Evolutionary conservation across 768 basidiomycete genomes (phyloP).

Genomic region (Lactarius vividus): DNA sequence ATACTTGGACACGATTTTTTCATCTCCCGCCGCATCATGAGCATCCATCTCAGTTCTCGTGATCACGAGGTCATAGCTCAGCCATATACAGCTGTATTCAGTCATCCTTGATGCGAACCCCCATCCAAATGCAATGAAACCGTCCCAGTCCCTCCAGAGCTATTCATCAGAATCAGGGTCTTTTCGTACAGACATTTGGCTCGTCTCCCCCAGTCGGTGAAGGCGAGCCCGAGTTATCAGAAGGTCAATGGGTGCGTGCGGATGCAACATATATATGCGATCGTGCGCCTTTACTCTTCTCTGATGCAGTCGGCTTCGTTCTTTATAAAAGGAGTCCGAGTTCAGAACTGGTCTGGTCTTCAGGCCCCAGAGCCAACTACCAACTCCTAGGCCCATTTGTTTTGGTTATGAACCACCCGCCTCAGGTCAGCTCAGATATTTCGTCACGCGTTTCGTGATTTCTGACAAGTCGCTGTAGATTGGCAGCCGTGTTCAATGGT

Average conservation of each 20-base stretch:
- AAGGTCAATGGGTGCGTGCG: conserved; percentile 11
- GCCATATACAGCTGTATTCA: conserved; percentile 14
- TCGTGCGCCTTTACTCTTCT: conserved; percentile 4
- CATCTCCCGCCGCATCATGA: conserved; percentile 18
- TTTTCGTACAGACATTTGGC: conserved; percentile 19
- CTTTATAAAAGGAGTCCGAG: conserved; percentile 9
- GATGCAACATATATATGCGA: conserved; percentile 13
- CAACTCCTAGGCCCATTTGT: conserved; percentile 43
- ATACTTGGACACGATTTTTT: conserved; percentile 26
- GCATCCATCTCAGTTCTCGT: conserved; percentile 8
- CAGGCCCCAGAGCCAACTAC: conserved; percentile 21
- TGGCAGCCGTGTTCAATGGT: conserved; percentile 70
- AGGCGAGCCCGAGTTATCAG: background rate
- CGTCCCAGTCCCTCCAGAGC: conserved; percentile 2
- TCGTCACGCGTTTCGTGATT: conserved; percentile 20
- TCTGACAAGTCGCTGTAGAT: conserved; percentile 39
- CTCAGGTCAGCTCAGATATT: conserved; percentile 39
- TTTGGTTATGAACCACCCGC: conserved; percentile 62
- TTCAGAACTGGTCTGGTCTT: conserved; percentile 12
- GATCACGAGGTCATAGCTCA: conserved; percentile 17
- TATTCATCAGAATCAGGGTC: conserved; percentile 20
- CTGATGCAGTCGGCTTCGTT: conserved; percentile 5
- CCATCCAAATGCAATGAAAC: conserved; percentile 24
- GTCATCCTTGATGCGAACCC: conserved; percentile 3
- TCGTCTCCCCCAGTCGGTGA: background rate